phyloP scores from a whole-genome alignment of 2,329 filamentous ascomycete species.

The Pseudopithomyces maydicus region DNA sequence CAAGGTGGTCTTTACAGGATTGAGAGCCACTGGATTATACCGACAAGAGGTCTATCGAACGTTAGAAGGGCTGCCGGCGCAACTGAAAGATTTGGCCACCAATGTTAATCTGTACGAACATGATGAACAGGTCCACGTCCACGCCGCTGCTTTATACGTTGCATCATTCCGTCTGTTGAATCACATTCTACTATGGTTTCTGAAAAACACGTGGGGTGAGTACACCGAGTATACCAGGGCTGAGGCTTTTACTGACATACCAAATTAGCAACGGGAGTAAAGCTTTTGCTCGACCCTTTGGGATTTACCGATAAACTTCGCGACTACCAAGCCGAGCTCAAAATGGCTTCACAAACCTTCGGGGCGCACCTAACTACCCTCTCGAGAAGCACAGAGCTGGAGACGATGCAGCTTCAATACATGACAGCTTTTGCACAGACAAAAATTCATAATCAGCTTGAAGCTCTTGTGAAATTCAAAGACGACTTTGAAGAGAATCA shows the following conservation, averaged over 20 bases:
- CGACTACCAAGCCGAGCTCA: slow-evolving; percentile 2
- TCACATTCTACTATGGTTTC: slow-evolving; percentile 13
- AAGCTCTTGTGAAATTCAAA: background rate
- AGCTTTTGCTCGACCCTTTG: slow-evolving; percentile 3
- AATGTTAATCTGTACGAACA: slow-evolving; percentile 6
- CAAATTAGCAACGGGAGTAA: background rate
- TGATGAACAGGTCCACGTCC: background rate
- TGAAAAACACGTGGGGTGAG: slow-evolving; percentile 8
- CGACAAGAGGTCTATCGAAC: slow-evolving; percentile 12
- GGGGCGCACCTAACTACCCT: slow-evolving; percentile 3
- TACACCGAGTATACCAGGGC: background rate
- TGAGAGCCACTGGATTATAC: slow-evolving; percentile 6
- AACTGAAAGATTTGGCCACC: slow-evolving; percentile 6
- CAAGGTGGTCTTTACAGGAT: slow-evolving; percentile 12
- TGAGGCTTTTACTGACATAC: background rate
- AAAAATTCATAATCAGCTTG: slow-evolving; percentile 1
- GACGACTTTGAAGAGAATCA: background rate
- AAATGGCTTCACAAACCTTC: slow-evolving; percentile 7
- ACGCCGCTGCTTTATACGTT: slow-evolving; percentile 7
- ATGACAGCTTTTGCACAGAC: background rate
- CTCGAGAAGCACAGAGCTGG: background rate
- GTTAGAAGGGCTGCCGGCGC: slow-evolving; percentile 7
- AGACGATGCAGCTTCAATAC: slow-evolving; percentile 7
- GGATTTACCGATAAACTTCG: slow-evolving; percentile 5
- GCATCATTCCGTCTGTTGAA: slow-evolving; percentile 8